These are phyloP conservation scores for Ganoderma resinaceum DNA, from an alignment of 1,284 basidiomycete species.

Conservation along the genomic window DNA sequence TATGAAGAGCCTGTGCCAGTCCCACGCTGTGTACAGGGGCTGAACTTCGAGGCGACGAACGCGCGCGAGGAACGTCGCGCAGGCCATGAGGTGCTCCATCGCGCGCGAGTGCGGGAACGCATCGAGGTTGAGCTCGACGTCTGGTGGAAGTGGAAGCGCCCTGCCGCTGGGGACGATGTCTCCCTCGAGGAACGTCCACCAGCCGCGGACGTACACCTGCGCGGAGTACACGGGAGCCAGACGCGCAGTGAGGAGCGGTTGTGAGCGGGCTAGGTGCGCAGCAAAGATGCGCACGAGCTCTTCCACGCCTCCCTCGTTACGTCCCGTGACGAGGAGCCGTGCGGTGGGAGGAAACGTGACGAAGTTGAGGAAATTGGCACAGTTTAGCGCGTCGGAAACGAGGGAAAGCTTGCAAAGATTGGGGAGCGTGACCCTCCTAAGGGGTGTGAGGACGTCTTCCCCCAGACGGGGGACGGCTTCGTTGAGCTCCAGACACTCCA, in stretches of 20 bases:
- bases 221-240: slow-evolving; percentile 9
- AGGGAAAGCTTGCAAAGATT: slow-evolving; percentile 11
- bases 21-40: not conserved
- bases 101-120: slow-evolving; percentile 4
- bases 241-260: slow-evolving; percentile 15
- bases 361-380: slow-evolving; percentile 23
- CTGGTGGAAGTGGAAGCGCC: not conserved
- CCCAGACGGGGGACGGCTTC: slow-evolving; percentile 20
- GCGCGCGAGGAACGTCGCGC: not conserved
- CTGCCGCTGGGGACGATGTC: slow-evolving; percentile 2
- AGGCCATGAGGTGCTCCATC: slow-evolving; percentile 1
- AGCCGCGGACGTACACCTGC: slow-evolving; percentile 11
- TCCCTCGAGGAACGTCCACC: slow-evolving; percentile 4
- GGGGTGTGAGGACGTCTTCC: not conserved
- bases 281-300: slow-evolving; percentile 15
- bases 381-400: slow-evolving; percentile 10
- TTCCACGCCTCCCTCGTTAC: not conserved
- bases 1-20: slow-evolving; percentile 19
- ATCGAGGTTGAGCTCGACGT: slow-evolving; percentile 11
- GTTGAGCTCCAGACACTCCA: slow-evolving; percentile 16
- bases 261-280: slow-evolving; percentile 6
- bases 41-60: slow-evolving; percentile 7
- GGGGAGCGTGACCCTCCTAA: not conserved
- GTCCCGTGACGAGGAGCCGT: slow-evolving; percentile 1
- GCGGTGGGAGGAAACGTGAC: slow-evolving; percentile 11